Evolutionary conservation across 495 filamentous ascomycete genomes (phyloP).

Genomic region (Copromyces sp.): DNA sequence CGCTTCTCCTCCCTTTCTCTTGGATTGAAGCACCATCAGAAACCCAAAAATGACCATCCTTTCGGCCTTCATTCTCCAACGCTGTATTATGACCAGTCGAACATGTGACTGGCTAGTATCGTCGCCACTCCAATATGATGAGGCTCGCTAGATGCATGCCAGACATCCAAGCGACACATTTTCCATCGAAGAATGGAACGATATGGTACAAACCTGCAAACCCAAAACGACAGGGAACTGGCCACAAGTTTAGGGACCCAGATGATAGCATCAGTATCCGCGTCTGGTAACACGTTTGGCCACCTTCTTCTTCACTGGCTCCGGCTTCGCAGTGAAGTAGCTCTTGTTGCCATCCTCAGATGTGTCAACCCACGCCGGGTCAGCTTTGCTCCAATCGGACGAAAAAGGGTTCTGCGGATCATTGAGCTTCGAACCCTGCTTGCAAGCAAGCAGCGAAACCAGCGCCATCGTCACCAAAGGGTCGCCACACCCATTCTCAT

Average conservation of each 20-base stretch:
- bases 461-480: conserved; percentile 32
- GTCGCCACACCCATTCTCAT: conserved; percentile 19
- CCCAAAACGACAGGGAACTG: neutral
- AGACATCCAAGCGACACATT: neutral
- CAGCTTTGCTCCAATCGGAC: conserved; percentile 10
- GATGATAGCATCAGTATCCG: conserved; percentile 10
- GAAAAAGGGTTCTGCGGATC: neutral
- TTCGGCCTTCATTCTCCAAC: neutral
- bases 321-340: conserved; percentile 18
- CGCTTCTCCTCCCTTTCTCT: neutral
- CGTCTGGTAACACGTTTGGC: conserved; percentile 5
- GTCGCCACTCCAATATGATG: neutral
- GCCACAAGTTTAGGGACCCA: neutral
- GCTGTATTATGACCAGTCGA: neutral
- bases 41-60: neutral
- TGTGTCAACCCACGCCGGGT: conserved; percentile 20
- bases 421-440: conserved; percentile 5
- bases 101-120: neutral
- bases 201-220: neutral
- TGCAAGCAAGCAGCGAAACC: conserved; percentile 23
- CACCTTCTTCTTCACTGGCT: conserved; percentile 9
- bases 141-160: neutral
- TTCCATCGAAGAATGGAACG: neutral
- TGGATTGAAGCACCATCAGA: neutral
- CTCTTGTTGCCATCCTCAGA: conserved; percentile 22